Base-by-base conservation (phyloP, 2,329 filamentous ascomycete species). In the Xylaria sp. region DNA sequence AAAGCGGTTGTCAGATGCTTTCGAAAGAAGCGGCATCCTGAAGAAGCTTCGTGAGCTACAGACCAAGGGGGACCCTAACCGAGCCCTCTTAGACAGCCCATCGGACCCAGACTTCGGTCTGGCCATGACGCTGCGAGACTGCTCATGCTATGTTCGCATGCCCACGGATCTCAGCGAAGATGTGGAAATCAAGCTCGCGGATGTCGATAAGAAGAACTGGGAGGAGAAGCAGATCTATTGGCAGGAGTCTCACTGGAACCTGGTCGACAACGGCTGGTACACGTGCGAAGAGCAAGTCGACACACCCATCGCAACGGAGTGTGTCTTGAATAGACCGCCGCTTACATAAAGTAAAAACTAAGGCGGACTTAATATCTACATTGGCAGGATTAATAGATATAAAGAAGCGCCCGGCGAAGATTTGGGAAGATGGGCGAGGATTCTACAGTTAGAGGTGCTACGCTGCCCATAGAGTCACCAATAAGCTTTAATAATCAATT, bases 121-220 rank as follows among this genome's bases (percentile, higher is more conserved):
- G 6, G 91, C 92, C 65, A 95, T 95, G 92, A 94, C 93, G 3
- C 79, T 96, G 72, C 84, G 93, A 59, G 93, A 96, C 81, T 94
- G 92, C 78, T 93, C 91, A 3, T 87, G 92, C 74, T 94, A 91
- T 75, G 82, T 93, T 48, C 87, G 88, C 74, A 85, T 93, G 65
- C 79, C 79, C 7, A 69, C 73, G 20, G 76, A 79, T 51, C 33
- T 73, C 71, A 7, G 68, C 4, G 31, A 42, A n/a, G 65, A 74
- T 0, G 70, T 89, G 6, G 83, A 87, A 64, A 84, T 88, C 51
- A 88, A 90, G 63, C 84, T 96, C 10, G 92, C 90, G 1, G 93
- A 96, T 76, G 84, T 95, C 51, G 93, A 96, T 79, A 86, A 92
- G 75, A 96, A 96, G 81, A 90, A 90, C 65, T 85, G 87, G 9